Evolutionary conservation across 192 early-diverging fungal species (phyloP), one percentile per base, ranked within the genome.

Genomic region (Coemansia sp.): DNA sequence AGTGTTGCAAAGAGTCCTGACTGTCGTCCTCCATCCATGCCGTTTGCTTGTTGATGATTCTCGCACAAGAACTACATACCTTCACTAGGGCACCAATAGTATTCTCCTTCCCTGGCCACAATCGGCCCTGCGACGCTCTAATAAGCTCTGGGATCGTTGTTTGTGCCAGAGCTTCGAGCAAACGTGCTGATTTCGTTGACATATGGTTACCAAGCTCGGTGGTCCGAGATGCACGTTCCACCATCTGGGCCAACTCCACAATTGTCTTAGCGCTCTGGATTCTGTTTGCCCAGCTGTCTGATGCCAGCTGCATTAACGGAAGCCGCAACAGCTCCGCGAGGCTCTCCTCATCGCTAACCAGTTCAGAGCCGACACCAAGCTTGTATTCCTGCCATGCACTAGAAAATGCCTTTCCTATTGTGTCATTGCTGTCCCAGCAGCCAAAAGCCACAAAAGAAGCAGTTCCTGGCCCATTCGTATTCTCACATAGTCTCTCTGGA

Each of bases 41-140:
- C 39, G 12, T 39, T 16, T 59, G 57, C 57, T 15, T 59, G 39
- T 59, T 41, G 39, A 59, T 59, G 0, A 59, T 16, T 0, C 48
- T 16, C 12, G 64, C 59, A 16, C 65, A 56, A 32, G 63, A 70
- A 3, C 41, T 15, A 48, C 73, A 81, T 16, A 81, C 73, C 16
- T 63, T 56, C 23, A 75, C 73, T 49, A 81, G 60, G 11, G 72
- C 63, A 9, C 63, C 78, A 13, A 81, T 56, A 19, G 75, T 73
- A 42, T 81, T 70, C 49, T 75, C 78, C 42, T 75, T 81, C 8
- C 78, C 78, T 0, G 78, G 72, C 78, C 78, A 81, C 57, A 69
- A 37, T 61, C 70, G 62, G 41, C 78, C 78, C 43, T 65, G 72
- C 43, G 64, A 59, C 9, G 78, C 70, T 7, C 21, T 41, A 8